phyloP scores from a whole-genome alignment of 2,329 filamentous ascomycete species.

The Akanthomyces uredinophilus region DNA sequence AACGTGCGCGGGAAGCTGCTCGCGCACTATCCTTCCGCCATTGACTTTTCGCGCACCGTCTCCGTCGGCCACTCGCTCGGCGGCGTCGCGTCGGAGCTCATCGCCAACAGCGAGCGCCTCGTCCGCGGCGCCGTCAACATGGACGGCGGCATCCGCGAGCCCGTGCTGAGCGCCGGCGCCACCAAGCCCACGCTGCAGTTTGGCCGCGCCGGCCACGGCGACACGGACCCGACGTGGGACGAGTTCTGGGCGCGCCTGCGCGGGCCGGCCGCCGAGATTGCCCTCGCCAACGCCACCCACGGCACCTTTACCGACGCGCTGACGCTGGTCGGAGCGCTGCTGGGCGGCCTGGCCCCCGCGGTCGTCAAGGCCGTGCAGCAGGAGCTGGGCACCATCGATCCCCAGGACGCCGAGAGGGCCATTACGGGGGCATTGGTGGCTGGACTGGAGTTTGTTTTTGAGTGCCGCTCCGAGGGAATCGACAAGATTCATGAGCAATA shows the following conservation, averaged over 20 bases:
- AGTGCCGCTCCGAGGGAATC: background rate
- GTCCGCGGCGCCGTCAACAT: constrained; percentile 32
- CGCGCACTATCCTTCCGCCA: constrained; percentile 17
- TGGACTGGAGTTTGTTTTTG: constrained; percentile 5
- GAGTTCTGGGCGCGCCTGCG: constrained; percentile 18
- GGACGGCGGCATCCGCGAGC: constrained; percentile 29
- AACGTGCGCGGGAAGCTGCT: background rate
- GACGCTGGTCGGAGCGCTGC: constrained; percentile 11
- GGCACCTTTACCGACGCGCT: constrained; percentile 20
- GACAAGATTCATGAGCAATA: background rate
- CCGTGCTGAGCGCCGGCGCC: constrained; percentile 19
- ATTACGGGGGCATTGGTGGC: constrained; percentile 3
- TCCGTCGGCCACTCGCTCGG: constrained; percentile 34
- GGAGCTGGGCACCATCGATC: background rate
- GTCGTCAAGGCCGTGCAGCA: background rate
- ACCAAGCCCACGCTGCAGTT: constrained; percentile 20
- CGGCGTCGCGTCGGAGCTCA: constrained; percentile 28
- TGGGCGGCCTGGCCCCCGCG: background rate
- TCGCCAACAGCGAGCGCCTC: constrained; percentile 25
- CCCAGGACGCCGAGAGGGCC: background rate
- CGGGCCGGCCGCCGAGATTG: constrained; percentile 17
- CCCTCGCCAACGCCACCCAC: constrained; percentile 19
- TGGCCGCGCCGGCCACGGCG: constrained; percentile 16
- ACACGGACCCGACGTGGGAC: constrained; percentile 20
- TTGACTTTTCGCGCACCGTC: constrained; percentile 18